Base-by-base conservation (phyloP, 1,284 basidiomycete genomes). In the Cryptococcus sp. region DNA sequence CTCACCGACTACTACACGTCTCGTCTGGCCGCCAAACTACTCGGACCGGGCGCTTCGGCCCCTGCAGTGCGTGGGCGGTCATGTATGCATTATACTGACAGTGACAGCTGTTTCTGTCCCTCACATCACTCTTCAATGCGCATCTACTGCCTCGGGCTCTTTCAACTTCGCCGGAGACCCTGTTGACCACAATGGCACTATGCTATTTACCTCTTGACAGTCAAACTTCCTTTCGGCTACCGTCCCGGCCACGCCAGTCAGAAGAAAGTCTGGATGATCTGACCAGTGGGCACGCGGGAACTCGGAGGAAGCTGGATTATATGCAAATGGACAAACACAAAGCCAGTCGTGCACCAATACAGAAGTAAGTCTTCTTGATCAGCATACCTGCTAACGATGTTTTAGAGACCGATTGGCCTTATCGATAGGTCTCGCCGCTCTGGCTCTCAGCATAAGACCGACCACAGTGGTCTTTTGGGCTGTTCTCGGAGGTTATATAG, bases 141-240 rank as follows among this genome's bases (percentile, higher is more conserved):
- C 83, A 95, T 54, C 86, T 91, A 1, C 82, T 96, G 13, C 89
- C 92, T 5, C 85, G 96, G 20, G 91, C 93, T 0, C 82, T 99
- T 41, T 95, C 93, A 16, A 99, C 98, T 73, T 94, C 93, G 5
- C 79, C 93, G 20, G 96, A 99, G 73, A 93, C 93, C 0, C 86
- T 90, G 0, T 77, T 99, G 43, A 90, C 89, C 0, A 86, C 87
- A 0, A 79, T 89, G 40, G 93, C 93, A 0, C 82, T 97, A 51
- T 82, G 82, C 23, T 85, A 85, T 72, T 98, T 91, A 80, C 93
- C 83, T 0, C 42, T 45, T 45, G n/a, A n/a, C 16, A n/a, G 2
- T 8, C 8, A 22, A 45, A 13, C n/a, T 76, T 78, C 48, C 59
- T 65, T 17, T 20, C 19, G 27, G 23, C 53, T 3, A 25, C n/a